Evolutionary conservation across 805 yeast species (phyloP), one percentile per base, ranked within the genome.

Genomic region (Jamesozyma piceae): DNA sequence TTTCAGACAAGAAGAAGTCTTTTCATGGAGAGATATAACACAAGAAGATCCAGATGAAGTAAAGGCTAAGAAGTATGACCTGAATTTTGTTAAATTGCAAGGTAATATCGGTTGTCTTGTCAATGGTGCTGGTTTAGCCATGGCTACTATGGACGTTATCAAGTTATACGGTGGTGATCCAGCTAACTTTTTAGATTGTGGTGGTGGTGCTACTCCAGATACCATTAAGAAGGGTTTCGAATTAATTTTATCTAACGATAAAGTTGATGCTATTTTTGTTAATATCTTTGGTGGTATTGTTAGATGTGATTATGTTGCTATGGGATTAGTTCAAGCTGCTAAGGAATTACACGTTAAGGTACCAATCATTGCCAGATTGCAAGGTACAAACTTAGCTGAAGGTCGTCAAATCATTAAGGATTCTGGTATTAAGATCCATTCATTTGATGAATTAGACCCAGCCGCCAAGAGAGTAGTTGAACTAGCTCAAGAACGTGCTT

Each of bases 131-230:
- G 99, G 99, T 68, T 78, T 92, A 65, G 99, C 99, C 60, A 92
- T 92, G 99, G 99, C 99, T 57, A 92, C 99, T 53, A 89, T 92
- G 97, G 99, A 92, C 70, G 94, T 94, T 66, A 87, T 92, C 74
- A 88, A 92, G 73, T 78, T 92, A 59, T 85, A 88, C 73, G 97
- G 97, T 61, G 99, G 99, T 67, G 84, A 79, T 55, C 99, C 99
- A 59, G 99, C 98, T 53, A 92, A 92, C 77, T 92, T 92, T 78
- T 78, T 92, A 66, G 99, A 92, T 74, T 92, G 96, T 69, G 99
- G 99, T 75, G 99, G 99, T 74, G 95, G 96, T 68, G 98, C 99
- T 57, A 92, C 97, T 50, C 97, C 97, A 54, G 84, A 86, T 70
- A 90, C 98, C 60, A 92, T 92, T 63, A 94, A 89, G 73, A 83